Evolutionary conservation across 2,329 filamentous ascomycete genomes (phyloP).

Genomic region (Orbilia quercus): DNA sequence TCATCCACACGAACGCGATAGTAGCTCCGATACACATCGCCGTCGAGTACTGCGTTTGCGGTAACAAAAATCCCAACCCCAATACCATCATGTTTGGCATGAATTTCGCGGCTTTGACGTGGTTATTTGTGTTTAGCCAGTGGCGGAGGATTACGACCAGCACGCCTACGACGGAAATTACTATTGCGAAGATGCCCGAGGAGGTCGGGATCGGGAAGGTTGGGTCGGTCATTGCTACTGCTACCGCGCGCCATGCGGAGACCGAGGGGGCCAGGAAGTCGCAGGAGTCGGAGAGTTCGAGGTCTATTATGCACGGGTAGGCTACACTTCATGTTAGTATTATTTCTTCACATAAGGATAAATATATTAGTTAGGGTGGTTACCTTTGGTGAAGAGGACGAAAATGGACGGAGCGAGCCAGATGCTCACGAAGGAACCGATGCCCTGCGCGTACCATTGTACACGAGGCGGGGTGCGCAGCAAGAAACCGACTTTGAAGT

Average conservation of each 20-base stretch:
- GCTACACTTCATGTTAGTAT: constrained; percentile 63
- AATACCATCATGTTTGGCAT: constrained; percentile 74
- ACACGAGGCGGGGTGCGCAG: constrained; percentile 73
- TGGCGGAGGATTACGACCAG: constrained; percentile 69
- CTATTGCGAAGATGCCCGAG: constrained; percentile 71
- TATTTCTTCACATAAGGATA: constrained; percentile 23
- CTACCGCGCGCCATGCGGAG: constrained; percentile 74
- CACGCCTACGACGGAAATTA: constrained; percentile 68
- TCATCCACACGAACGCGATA: constrained; percentile 69
- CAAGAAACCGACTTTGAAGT: constrained; percentile 76
- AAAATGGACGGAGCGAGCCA: constrained; percentile 76
- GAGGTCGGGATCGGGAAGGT: constrained; percentile 69
- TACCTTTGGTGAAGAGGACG: constrained; percentile 71
- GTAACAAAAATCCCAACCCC: constrained; percentile 70
- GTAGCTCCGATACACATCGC: constrained; percentile 71
- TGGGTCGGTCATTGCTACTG: constrained; percentile 71
- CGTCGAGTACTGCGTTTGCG: constrained; percentile 69
- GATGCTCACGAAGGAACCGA: constrained; percentile 73
- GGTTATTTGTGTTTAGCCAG: constrained; percentile 67
- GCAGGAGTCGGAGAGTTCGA: constrained; percentile 65
- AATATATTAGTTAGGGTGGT: background rate
- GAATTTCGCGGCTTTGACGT: constrained; percentile 67
- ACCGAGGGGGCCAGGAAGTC: constrained; percentile 74
- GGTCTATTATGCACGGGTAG: constrained; percentile 74
- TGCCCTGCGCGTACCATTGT: constrained; percentile 74